These are phyloP conservation scores for Termitomyces sp. DNA, from an alignment of 1,284 basidiomycete species.

Conservation along the genomic window DNA sequence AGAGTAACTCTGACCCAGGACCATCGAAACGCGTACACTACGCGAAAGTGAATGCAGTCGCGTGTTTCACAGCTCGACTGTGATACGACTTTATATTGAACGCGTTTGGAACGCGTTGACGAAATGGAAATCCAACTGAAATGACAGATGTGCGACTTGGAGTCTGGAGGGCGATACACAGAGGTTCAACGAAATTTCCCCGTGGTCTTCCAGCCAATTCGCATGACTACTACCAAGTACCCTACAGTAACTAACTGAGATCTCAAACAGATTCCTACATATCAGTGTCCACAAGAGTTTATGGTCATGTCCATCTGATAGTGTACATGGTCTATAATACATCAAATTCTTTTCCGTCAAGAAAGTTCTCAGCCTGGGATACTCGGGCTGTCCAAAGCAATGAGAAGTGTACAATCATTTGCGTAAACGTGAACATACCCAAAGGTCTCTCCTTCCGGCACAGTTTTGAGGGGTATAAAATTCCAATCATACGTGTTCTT, in stretches of 20 bases:
- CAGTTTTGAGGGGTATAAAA: constrained; percentile 14
- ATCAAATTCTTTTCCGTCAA: neutral
- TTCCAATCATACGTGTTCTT: constrained; percentile 16
- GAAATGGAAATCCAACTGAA: constrained; percentile 50
- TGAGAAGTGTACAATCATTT: neutral
- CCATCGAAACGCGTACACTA: constrained; percentile 28
- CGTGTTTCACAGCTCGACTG: constrained; percentile 61
- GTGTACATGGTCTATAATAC: neutral
- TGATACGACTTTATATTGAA: constrained; percentile 68
- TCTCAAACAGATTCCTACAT: neutral
- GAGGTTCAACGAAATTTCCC: constrained; percentile 41
- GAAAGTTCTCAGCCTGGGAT: neutral
- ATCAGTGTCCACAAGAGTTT: neutral
- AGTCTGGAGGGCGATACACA: constrained; percentile 21
- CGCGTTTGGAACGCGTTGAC: constrained; percentile 59
- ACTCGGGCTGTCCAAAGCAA: neutral
- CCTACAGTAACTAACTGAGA: neutral
- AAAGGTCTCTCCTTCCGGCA: constrained; percentile 17
- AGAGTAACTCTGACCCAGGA: constrained; percentile 7
- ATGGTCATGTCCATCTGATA: neutral
- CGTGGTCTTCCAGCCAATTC: too few relatives aligned
- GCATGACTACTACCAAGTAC: too few relatives aligned
- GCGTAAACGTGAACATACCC: constrained; percentile 9
- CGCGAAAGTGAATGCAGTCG: constrained; percentile 56
- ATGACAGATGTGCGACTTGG: constrained; percentile 60